These are phyloP conservation scores for Bruguiera sexangula DNA, from an alignment of 345 rosid species.

Conservation along the genomic window DNA sequence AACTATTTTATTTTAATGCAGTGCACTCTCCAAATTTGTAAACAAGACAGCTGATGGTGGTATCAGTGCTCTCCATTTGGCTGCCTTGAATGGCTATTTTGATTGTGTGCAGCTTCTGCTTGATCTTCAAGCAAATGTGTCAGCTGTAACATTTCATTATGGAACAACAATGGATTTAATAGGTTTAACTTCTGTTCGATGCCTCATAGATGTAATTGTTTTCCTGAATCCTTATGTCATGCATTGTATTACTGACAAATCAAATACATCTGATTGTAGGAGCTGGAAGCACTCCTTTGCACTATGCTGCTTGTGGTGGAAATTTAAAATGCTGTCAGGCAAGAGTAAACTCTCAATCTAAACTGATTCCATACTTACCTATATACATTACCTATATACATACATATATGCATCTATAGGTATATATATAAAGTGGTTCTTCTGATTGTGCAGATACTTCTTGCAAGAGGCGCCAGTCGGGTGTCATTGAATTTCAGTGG, in stretches of 20 bases:
- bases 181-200: constrained; percentile 39
- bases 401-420: neutral
- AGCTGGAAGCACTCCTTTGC: constrained; percentile 97
- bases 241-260: constrained; percentile 11
- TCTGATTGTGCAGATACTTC: constrained; percentile 58
- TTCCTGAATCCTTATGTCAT: constrained; percentile 1
- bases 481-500: constrained; percentile 82
- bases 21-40: constrained; percentile 82
- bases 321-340: constrained; percentile 93
- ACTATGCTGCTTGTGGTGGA: constrained; percentile 95
- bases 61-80: constrained; percentile 95
- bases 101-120: constrained; percentile 95
- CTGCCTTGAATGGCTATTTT: constrained; percentile 88
- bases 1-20: constrained; percentile 35
- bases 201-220: neutral
- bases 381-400: constrained; percentile 9
- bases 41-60: constrained; percentile 98
- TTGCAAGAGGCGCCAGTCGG: constrained; percentile 77
- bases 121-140: constrained; percentile 81
- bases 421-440: neutral
- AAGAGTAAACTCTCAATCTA: constrained; percentile 23
- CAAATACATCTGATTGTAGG: constrained; percentile 38
- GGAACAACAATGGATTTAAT: constrained; percentile 98
- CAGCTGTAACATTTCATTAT: constrained; percentile 78
- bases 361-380: neutral